Evolutionary conservation across 2,329 filamentous ascomycete species (phyloP).

Genomic region (Cladosporium colombiae): DNA sequence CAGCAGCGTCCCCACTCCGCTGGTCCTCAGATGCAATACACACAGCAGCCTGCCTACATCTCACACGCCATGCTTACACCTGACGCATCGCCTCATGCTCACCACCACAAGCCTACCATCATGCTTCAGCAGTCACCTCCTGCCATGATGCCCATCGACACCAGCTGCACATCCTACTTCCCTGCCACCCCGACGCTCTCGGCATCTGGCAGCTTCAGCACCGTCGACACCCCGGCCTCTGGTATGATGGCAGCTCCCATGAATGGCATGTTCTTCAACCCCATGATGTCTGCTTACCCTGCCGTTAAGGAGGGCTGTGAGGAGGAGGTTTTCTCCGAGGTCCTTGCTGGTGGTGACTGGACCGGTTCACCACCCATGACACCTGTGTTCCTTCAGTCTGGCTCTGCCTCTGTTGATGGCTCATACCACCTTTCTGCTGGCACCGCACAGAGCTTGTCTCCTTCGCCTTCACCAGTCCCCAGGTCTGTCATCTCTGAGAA

Average conservation of each 20-base stretch:
- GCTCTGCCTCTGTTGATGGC: conserved; percentile 57
- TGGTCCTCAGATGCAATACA: conserved; percentile 38
- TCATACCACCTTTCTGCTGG: conserved; percentile 72
- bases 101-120: conserved; percentile 75
- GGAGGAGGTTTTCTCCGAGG: conserved; percentile 69
- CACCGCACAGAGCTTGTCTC: conserved; percentile 71
- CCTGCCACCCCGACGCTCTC: conserved; percentile 87
- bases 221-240: conserved; percentile 76
- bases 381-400: conserved; percentile 70
- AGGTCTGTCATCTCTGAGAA: conserved; percentile 65
- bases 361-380: conserved; percentile 82
- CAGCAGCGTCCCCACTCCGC: conserved; percentile 37
- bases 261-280: conserved; percentile 54
- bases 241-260: conserved; percentile 81
- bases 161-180: conserved; percentile 71
- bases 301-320: conserved; percentile 72
- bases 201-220: conserved; percentile 79
- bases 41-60: conserved; percentile 52
- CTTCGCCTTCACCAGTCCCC: conserved; percentile 79
- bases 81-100: conserved; percentile 71
- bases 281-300: conserved; percentile 52
- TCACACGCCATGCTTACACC: conserved; percentile 69
- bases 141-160: conserved; percentile 64
- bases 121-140: conserved; percentile 60
- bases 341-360: conserved; percentile 74